Base-by-base conservation (phyloP, 768 basidiomycete species). In the Melanogaster broomeanus region DNA sequence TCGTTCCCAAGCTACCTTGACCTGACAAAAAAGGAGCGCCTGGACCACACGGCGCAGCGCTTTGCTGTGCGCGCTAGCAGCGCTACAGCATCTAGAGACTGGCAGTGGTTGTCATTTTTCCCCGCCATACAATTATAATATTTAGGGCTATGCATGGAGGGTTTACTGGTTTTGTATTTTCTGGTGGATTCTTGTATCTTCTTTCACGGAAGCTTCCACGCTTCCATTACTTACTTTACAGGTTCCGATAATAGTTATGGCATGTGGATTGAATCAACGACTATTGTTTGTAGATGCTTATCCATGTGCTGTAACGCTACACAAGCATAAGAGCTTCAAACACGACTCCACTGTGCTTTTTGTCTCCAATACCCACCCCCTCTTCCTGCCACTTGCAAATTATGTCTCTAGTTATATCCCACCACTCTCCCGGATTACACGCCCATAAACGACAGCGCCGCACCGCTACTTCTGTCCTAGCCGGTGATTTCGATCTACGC, bases 401-500 rank as follows among this genome's bases (percentile, higher is more conserved):
- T 25, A 62, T 69, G 61, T 59, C 63, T 51, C 54, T 63, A 51
- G 49, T 61, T n/a, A 27, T 47, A 7, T 53, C 64, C 27, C 50
- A 37, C 46, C 39, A 55, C 33, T 48, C 58, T 9, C 52, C 47
- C 28, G 22, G 45, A 3, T 25, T 60, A 42, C 64, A 55, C 39
- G 57, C 65, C 10, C 46, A 62, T 54, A 77, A 75, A 52, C 70
- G 71, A 25, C 67, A 62, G 3, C 75, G 78, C 19, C 85, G 90
- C 52, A 85, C 80, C 42, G 90, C 90, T 39, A 92, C 90, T 8
- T 66, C 83, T 9, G 85, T 91, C 37, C 80, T 90, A 70, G 83
- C 88, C 0, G 90, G 90, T 58, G 72, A 77, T 64, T 90, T 88
- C 67, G 90, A 91, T 72, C 66, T 76, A 6, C 77, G 77, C 18